Percentiles rank a stretch among this genome's conserved stretches.
Conservation (phyloP, 805 yeast species). For the Zygoascus flipseniorum region DNA sequence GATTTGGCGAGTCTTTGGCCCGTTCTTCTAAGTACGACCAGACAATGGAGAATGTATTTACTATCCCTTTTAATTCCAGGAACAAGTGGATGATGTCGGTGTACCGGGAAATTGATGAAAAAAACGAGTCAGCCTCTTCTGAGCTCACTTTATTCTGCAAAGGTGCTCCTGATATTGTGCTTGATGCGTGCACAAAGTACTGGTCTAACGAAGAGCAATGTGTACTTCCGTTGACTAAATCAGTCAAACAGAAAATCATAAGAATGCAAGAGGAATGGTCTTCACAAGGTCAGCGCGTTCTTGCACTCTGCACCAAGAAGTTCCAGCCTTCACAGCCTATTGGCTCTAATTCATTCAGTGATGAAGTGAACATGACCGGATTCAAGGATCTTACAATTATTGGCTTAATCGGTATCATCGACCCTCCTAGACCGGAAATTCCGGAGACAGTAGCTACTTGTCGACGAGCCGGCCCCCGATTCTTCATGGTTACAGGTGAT, state of each 20-base stretch:
- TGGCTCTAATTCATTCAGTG: constrained; percentile 4
- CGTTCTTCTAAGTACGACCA: neutral
- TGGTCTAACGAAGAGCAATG: constrained; percentile 1
- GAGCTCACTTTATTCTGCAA: constrained; percentile 17
- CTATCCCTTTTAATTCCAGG: constrained; percentile 37
- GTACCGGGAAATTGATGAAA: constrained; percentile 18
- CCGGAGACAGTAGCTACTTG: constrained; percentile 61
- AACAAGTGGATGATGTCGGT: constrained; percentile 29
- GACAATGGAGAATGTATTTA: constrained; percentile 3
- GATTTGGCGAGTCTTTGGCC: constrained; percentile 26
- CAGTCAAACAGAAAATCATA: neutral
- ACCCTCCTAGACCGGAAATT: constrained; percentile 89
- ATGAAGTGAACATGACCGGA: neutral
- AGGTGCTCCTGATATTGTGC: constrained; percentile 41
- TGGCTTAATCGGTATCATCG: constrained; percentile 90
- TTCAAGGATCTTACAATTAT: constrained; percentile 52
- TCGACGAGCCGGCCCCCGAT: constrained; percentile 85
- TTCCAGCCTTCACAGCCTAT: constrained; percentile 2
- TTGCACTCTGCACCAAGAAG: constrained; percentile 6
- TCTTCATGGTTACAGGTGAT: constrained; percentile 89
- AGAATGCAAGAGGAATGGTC: constrained; percentile 11
- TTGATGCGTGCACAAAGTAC: constrained; percentile 25
- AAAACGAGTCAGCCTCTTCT: constrained; percentile 17
- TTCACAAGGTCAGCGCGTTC: constrained; percentile 12
- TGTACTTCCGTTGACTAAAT: constrained; percentile 2